A percentile compares a stretch with the other conserved stretches of the same genome.
Evolutionary conservation across 2,329 filamentous ascomycete genomes (phyloP).

Genomic region (Ophiosphaerella korrae): DNA sequence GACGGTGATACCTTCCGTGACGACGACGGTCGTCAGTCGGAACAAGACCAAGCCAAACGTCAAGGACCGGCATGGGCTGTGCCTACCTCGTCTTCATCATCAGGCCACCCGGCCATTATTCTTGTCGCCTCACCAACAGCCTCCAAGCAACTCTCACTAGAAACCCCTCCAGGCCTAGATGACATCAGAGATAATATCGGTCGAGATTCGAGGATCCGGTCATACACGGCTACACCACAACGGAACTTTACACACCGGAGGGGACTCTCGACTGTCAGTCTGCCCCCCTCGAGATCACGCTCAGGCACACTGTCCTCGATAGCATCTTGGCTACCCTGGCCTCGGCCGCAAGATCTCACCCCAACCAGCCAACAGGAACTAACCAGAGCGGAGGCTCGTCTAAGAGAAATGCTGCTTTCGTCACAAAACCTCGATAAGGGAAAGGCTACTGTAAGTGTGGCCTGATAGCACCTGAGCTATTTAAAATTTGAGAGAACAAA

Average conservation of each 20-base stretch:
- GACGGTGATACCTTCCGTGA: conserved; percentile 26
- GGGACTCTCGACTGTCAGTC: conserved; percentile 26
- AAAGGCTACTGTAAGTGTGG: conserved; percentile 30
- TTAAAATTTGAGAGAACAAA: not conserved
- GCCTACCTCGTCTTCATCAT: conserved; percentile 26
- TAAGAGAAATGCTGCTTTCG: conserved; percentile 39
- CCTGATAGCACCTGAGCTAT: conserved; percentile 9
- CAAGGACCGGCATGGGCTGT: conserved; percentile 37
- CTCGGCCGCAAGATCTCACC: conserved; percentile 26
- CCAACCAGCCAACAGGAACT: conserved; percentile 25
- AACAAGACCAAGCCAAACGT: conserved; percentile 8
- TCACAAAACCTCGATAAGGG: conserved; percentile 33
- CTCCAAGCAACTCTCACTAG: conserved; percentile 44
- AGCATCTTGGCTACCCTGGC: conserved; percentile 45
- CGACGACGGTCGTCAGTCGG: conserved; percentile 16
- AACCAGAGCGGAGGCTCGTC: conserved; percentile 37
- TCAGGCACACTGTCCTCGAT: conserved; percentile 39
- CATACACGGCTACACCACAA: conserved; percentile 16
- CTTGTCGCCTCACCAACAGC: conserved; percentile 38
- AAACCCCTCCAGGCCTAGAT: conserved; percentile 34
- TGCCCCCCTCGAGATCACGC: conserved; percentile 26
- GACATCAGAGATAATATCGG: conserved; percentile 20
- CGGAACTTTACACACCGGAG: conserved; percentile 25
- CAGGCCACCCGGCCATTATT: conserved; percentile 39
- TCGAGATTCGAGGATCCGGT: conserved; percentile 9